phyloP scores from a whole-genome alignment of 164 flowering plant genomes.

The Cinnamomum chago region DNA sequence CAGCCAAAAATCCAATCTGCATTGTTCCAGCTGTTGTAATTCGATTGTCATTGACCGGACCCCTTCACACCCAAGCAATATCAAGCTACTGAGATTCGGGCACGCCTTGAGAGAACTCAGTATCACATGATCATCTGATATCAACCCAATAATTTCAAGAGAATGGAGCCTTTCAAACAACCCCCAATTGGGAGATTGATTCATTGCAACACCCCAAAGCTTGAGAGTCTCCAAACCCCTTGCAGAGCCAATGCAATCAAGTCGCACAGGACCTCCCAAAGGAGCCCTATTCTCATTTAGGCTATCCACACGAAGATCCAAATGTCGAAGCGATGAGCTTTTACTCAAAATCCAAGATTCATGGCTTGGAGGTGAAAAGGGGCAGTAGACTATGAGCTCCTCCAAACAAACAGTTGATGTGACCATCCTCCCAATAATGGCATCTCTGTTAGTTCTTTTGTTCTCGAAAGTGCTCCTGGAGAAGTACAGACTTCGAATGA shows the following conservation, averaged over 20 bases:
- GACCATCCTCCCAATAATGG: slow-evolving; percentile 42
- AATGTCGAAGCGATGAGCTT: slow-evolving; percentile 42
- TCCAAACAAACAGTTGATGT: slow-evolving; percentile 38
- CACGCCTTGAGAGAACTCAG: slow-evolving; percentile 48
- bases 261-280: slow-evolving; percentile 34
- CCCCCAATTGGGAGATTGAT: slow-evolving; percentile 65
- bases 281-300: slow-evolving; percentile 28
- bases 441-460: slow-evolving; percentile 28
- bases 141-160: slow-evolving; percentile 80
- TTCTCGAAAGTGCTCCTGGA: slow-evolving; percentile 68
- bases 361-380: slow-evolving; percentile 54
- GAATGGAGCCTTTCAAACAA: slow-evolving; percentile 36
- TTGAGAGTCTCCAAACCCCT: slow-evolving; percentile 54
- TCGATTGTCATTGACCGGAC: slow-evolving; percentile 47
- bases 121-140: slow-evolving; percentile 51
- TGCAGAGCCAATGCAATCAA: slow-evolving; percentile 51
- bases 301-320: slow-evolving; percentile 83
- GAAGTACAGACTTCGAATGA: slow-evolving; percentile 50
- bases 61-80: slow-evolving; percentile 80
- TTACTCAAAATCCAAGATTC: slow-evolving; percentile 49
- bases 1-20: slow-evolving; percentile 68
- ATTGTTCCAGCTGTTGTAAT: slow-evolving; percentile 51
- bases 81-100: slow-evolving; percentile 56
- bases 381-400: slow-evolving; percentile 72
- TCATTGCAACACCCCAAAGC: slow-evolving; percentile 80